Evolutionary conservation across 2,329 filamentous ascomycete genomes (phyloP).

Genomic region (Plectosphaerella sp.): DNA sequence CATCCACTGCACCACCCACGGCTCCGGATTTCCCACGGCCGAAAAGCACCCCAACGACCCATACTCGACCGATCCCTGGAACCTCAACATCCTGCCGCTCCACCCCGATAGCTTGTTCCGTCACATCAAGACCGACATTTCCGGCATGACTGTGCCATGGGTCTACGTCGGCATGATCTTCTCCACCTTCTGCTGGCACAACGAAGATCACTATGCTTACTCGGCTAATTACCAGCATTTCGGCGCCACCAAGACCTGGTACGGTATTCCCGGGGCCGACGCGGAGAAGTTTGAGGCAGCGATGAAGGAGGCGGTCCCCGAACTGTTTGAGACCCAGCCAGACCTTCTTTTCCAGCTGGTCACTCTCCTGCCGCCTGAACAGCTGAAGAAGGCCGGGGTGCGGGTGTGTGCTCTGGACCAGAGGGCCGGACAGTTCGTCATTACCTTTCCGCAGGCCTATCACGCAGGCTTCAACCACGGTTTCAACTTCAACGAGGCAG

Average conservation of each 20-base stretch:
- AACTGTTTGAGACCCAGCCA: constrained; percentile 94
- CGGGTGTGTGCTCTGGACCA: constrained; percentile 94
- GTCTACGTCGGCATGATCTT: constrained; percentile 99
- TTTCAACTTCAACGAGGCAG: constrained; percentile 98
- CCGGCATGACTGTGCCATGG: constrained; percentile 99
- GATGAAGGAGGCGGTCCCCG: constrained; percentile 91
- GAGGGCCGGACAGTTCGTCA: constrained; percentile 88
- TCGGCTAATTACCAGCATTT: constrained; percentile 99
- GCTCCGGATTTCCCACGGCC: constrained; percentile 91
- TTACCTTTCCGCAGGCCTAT: constrained; percentile 95
- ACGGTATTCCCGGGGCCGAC: constrained; percentile 91
- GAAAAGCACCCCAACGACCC: constrained; percentile 84
- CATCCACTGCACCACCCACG: constrained; percentile 96
- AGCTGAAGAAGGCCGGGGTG: constrained; percentile 88
- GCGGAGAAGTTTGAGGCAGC: constrained; percentile 92
- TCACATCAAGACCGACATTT: constrained; percentile 97
- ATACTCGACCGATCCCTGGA: constrained; percentile 91
- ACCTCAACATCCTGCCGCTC: constrained; percentile 87
- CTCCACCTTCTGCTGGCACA: constrained; percentile 99
- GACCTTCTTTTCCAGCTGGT: constrained; percentile 96
- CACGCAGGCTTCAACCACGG: constrained; percentile 98
- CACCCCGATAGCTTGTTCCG: constrained; percentile 90
- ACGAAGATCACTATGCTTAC: constrained; percentile 96
- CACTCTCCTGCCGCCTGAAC: constrained; percentile 90
- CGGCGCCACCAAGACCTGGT: constrained; percentile 98